Evolutionary conservation across 768 basidiomycete genomes (phyloP), one percentile per base, ranked within the genome.

Genomic region (Pholiota conissans): DNA sequence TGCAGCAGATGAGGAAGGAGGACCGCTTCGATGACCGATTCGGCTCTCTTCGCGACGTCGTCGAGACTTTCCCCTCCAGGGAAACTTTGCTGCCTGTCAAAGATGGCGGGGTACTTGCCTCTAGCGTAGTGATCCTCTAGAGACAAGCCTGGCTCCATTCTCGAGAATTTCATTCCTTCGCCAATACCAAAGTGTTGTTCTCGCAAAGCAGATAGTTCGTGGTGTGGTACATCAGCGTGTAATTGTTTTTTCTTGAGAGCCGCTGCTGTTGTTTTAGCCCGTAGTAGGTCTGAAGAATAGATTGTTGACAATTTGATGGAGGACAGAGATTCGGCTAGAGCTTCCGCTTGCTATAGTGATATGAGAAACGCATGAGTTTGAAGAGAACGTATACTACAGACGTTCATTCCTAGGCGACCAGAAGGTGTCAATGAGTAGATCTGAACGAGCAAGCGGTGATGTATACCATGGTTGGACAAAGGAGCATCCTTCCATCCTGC

Each of bases 401-500:
- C 86, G 60, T 77, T 78, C 74, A 83, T 81, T n/a, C 84, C 85
- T 86, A 20, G 18, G 24, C n/a, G n/a, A 20, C 24, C 18, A 24
- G 13, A 20, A 20, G 22, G 13, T 3, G 9, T 20, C 11, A 45
- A 34, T 14, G 18, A 3, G n/a, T 22, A 11, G 28, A 9, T 18
- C 13, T 24, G 3, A 24, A 34, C 9, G 10, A 4, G 26, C 26
- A 10, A n/a, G 13, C 10, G 27, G 24, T 35, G 2, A 48, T 42
- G 67, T 73, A 65, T 67, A 87, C 91, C 91, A 65, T 91, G 87
- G 61, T 87, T 89, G 18, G 87, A 85, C 14, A 93, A 74, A 1
- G 85, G 80, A 10, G 90, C 82, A 70, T 93, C 89, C 58, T 76
- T 80, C 80, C 86, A 88, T 5, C 91, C 91, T 39, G 90, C 88